These are phyloP conservation scores for Pseudogymnoascus sp. DNA, from an alignment of 2,329 filamentous ascomycete genomes.

Conservation along the genomic window DNA sequence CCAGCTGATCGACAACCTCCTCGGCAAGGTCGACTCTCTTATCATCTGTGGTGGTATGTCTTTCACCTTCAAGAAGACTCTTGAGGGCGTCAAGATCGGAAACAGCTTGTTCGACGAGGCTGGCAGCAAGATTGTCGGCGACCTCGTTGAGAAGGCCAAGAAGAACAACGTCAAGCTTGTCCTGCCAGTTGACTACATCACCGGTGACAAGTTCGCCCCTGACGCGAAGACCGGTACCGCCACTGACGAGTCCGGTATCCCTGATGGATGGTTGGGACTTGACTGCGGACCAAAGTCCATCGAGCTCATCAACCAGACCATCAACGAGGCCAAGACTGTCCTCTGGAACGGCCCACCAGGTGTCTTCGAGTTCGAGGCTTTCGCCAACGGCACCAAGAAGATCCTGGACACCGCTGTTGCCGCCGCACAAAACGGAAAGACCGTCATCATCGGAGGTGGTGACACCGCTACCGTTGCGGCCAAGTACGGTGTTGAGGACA, in stretches of 20 bases:
- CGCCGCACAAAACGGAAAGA: constrained; percentile 76
- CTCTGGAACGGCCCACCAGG: constrained; percentile 98
- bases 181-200: constrained; percentile 90
- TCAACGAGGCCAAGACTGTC: constrained; percentile 85
- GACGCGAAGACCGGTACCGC: constrained; percentile 75
- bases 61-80: constrained; percentile 99
- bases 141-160: constrained; percentile 92
- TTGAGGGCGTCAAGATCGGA: constrained; percentile 83
- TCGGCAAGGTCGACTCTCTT: constrained; percentile 94
- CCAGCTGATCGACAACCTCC: constrained; percentile 96
- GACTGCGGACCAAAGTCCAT: constrained; percentile 88
- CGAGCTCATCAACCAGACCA: constrained; percentile 80
- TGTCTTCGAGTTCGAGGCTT: constrained; percentile 95
- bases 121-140: constrained; percentile 81
- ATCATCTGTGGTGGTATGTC: constrained; percentile 98
- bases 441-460: constrained; percentile 96
- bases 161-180: constrained; percentile 92
- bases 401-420: constrained; percentile 83
- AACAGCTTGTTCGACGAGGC: constrained; percentile 88
- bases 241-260: constrained; percentile 81
- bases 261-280: constrained; percentile 96
- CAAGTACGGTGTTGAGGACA: constrained; percentile 93
- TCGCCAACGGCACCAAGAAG: constrained; percentile 84
- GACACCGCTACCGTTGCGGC: constrained; percentile 96
- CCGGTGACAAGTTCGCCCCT: constrained; percentile 85